Conservation (phyloP, 2,329 filamentous ascomycete genomes). For the Phyllosticta citriasiana region DNA sequence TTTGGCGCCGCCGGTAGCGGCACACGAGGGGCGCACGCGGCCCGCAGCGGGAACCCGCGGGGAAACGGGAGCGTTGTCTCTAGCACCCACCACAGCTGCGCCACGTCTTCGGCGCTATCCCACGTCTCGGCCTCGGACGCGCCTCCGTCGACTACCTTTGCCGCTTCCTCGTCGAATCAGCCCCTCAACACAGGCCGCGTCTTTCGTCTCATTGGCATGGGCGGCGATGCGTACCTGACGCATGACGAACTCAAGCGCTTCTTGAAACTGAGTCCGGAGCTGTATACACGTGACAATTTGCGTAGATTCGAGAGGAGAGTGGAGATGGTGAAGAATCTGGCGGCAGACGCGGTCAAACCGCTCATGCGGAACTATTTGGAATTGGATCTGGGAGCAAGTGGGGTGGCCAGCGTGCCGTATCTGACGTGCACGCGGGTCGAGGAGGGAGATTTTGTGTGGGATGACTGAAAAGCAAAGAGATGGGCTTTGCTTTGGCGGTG, state of each 20-base stretch:
- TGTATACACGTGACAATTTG: constrained; percentile 80
- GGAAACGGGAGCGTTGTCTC: neutral
- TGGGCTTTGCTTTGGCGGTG: neutral
- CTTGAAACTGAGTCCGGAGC: constrained; percentile 68
- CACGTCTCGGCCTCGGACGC: constrained; percentile 14
- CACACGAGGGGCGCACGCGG: neutral
- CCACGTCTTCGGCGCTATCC: constrained; percentile 15
- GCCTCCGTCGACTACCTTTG: constrained; percentile 16
- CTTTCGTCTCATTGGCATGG: constrained; percentile 65
- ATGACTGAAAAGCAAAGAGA: constrained; percentile 23
- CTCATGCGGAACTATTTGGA: constrained; percentile 80
- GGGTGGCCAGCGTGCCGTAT: constrained; percentile 39
- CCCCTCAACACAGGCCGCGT: constrained; percentile 53
- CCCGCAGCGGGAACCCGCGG: neutral
- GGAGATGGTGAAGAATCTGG: constrained; percentile 79
- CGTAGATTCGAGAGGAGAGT: constrained; percentile 76
- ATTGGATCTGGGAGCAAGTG: constrained; percentile 33
- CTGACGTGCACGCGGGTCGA: constrained; percentile 55
- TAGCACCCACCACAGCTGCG: neutral
- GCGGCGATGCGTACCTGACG: constrained; percentile 55
- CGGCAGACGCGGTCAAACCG: constrained; percentile 71
- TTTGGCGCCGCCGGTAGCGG: neutral
- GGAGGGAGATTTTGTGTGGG: constrained; percentile 55
- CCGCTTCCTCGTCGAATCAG: constrained; percentile 20
- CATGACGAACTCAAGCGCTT: constrained; percentile 90